Percentiles rank a stretch among this genome's conserved stretches.
Conservation (phyloP, 495 filamentous ascomycete genomes). For the Neurospora sp. region DNA sequence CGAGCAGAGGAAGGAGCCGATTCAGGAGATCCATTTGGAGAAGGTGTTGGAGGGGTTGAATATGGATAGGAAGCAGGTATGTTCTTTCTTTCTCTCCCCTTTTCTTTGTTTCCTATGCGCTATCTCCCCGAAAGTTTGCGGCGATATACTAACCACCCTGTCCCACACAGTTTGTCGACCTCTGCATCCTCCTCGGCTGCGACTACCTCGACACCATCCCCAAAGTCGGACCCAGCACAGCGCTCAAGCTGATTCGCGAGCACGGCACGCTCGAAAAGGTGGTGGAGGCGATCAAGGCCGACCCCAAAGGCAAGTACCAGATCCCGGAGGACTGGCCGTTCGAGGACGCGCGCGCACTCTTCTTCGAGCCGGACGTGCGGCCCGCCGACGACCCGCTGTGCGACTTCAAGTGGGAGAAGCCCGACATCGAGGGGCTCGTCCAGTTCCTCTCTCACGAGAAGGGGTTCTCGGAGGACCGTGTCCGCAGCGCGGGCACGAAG, state of each 20-base stretch:
- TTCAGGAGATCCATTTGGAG: conserved; percentile 84
- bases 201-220: conserved; percentile 96
- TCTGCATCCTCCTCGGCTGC: conserved; percentile 95
- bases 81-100: background rate
- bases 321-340: conserved; percentile 92
- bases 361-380: conserved; percentile 82
- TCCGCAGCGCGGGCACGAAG: conserved; percentile 62
- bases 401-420: conserved; percentile 95
- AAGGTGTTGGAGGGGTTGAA: conserved; percentile 72
- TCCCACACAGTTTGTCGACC: conserved; percentile 70
- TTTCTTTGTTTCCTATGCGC: background rate
- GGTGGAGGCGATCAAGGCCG: conserved; percentile 57
- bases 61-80: conserved; percentile 77
- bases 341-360: conserved; percentile 81
- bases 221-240: conserved; percentile 83
- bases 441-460: conserved; percentile 88
- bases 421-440: conserved; percentile 79
- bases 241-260: conserved; percentile 86
- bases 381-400: conserved; percentile 74
- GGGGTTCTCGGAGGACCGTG: conserved; percentile 90
- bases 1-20: conserved; percentile 94
- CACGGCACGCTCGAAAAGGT: conserved; percentile 80
- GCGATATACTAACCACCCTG: background rate
- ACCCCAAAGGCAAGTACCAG: conserved; percentile 63
- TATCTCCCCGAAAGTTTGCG: background rate